Evolutionary conservation across 2,329 filamentous ascomycete species (phyloP).

Genomic region (Paramyrothecium sp.): DNA sequence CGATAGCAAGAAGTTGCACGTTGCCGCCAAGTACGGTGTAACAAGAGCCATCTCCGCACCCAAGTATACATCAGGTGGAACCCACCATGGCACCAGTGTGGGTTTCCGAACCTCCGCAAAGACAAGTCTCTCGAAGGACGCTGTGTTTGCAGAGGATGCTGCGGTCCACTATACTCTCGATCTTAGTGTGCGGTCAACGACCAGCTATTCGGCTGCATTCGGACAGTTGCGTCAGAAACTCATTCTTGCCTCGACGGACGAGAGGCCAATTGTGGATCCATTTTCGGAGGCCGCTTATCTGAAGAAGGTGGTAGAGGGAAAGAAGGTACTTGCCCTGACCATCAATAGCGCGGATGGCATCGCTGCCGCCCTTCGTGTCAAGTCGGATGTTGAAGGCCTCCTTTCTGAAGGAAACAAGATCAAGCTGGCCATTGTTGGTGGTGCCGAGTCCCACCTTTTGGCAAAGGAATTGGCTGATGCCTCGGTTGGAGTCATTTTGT

Average conservation of each 20-base stretch:
- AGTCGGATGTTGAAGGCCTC: constrained; percentile 50
- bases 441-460: constrained; percentile 60
- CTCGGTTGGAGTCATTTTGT: constrained; percentile 57
- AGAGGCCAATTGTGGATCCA: constrained; percentile 32
- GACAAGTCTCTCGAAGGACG: constrained; percentile 43
- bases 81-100: constrained; percentile 56
- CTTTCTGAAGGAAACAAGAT: constrained; percentile 31
- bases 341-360: constrained; percentile 64
- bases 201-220: constrained; percentile 54
- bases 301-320: constrained; percentile 51
- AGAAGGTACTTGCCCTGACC: constrained; percentile 54
- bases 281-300: constrained; percentile 52
- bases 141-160: constrained; percentile 53
- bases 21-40: constrained; percentile 54
- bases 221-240: constrained; percentile 52
- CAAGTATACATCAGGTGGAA: constrained; percentile 35
- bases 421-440: constrained; percentile 58
- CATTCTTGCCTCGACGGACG: constrained; percentile 43
- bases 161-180: constrained; percentile 60
- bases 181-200: constrained; percentile 33
- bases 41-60: constrained; percentile 60
- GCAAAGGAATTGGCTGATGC: constrained; percentile 57
- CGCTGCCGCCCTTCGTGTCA: constrained; percentile 56
- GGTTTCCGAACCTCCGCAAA: constrained; percentile 53
- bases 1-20: constrained; percentile 54